Conservation (phyloP, 106 monocot species). For the Phalaenopsis equestris region DNA sequence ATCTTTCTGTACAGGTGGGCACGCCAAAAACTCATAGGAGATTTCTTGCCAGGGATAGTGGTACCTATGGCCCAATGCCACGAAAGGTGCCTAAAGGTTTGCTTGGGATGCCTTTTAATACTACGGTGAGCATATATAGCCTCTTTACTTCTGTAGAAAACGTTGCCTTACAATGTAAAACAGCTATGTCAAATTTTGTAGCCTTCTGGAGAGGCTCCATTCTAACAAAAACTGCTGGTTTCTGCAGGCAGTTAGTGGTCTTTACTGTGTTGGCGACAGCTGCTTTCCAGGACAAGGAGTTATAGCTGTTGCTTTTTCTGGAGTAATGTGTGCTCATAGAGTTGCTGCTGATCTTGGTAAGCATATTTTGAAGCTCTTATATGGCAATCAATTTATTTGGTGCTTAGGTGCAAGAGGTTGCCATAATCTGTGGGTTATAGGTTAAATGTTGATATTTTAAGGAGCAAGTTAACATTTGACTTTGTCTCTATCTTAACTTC, state of each 20-base stretch:
- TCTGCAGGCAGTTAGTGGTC: slow-evolving; percentile 74
- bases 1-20: slow-evolving; percentile 45
- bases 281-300: slow-evolving; percentile 99
- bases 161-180: neutral
- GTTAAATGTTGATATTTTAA: neutral
- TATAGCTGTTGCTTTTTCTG: slow-evolving; percentile 97
- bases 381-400: neutral
- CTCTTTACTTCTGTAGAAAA: neutral
- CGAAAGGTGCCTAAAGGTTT: slow-evolving; percentile 75
- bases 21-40: slow-evolving; percentile 88
- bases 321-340: slow-evolving; percentile 97
- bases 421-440: neutral
- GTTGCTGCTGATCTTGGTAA: slow-evolving; percentile 99
- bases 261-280: slow-evolving; percentile 97
- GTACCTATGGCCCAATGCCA: slow-evolving; percentile 97
- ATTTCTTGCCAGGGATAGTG: slow-evolving; percentile 81
- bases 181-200: neutral
- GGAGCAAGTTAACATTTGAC: neutral
- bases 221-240: slow-evolving; percentile 10
- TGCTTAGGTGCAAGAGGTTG: neutral
- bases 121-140: slow-evolving; percentile 48
- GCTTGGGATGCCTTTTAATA: slow-evolving; percentile 96
- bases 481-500: neutral
- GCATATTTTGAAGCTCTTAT: slow-evolving; percentile 5
- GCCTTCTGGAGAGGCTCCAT: neutral